Evolutionary conservation across 2,329 filamentous ascomycete genomes (phyloP).

Genomic region (Ophiocordyceps camponoti-rufipedis): DNA sequence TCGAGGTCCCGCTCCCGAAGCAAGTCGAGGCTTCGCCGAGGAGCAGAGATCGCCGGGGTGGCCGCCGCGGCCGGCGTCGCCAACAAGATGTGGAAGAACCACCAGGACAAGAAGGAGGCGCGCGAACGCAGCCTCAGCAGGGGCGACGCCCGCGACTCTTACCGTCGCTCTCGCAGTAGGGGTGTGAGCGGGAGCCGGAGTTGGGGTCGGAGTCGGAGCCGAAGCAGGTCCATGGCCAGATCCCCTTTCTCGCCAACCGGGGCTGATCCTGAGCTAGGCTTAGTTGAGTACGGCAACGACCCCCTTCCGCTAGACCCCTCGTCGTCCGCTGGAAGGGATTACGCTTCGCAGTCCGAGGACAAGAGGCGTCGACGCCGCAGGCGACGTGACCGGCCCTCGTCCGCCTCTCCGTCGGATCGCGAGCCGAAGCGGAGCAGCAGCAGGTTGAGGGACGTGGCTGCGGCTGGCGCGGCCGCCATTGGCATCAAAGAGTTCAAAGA

Average conservation of each 20-base stretch:
- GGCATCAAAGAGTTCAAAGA: conserved; percentile 43
- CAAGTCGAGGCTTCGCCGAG: conserved; percentile 29
- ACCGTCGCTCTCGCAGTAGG: conserved; percentile 16
- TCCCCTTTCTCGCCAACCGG: conserved; percentile 29
- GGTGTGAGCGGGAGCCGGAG: conserved; percentile 7
- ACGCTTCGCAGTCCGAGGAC: conserved; percentile 31
- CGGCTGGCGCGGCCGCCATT: conserved; percentile 41
- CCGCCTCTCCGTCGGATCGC: conserved; percentile 15
- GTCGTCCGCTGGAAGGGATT: conserved; percentile 16
- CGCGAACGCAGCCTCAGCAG: conserved; percentile 12
- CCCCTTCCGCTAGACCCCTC: conserved; percentile 29
- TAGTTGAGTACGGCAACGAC: conserved; percentile 47
- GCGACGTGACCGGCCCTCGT: conserved; percentile 17
- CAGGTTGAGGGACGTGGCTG: conserved; percentile 33
- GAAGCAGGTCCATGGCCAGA: conserved; percentile 34
- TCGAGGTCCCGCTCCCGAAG: conserved; percentile 20
- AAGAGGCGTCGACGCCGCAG: conserved; percentile 19
- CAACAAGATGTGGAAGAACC: conserved; percentile 41
- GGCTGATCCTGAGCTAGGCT: conserved; percentile 49
- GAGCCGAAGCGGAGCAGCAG: conserved; percentile 33
- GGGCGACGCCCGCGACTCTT: conserved; percentile 18
- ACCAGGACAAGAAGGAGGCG: conserved; percentile 40
- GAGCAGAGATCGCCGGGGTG: conserved; percentile 41
- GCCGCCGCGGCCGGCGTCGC: conserved; percentile 42
- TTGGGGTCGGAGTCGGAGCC: conserved; percentile 12